Percentiles rank a stretch among this genome's conserved stretches.
Conservation (phyloP, 1,139 yeast species). For the Geotrichum bryndzae region DNA sequence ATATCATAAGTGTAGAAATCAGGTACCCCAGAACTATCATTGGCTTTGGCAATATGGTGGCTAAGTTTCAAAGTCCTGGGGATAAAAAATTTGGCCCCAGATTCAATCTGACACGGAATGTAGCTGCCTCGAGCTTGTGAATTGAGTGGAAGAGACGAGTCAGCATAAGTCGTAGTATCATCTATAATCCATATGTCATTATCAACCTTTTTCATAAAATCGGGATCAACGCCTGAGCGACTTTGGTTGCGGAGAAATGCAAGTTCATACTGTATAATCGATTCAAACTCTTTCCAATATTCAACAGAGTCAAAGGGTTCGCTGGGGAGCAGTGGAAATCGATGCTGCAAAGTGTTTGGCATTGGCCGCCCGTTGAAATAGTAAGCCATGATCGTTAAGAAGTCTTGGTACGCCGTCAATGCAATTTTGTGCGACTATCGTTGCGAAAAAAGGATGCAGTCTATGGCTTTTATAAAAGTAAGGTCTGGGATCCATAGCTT, state of each 20-base stretch:
- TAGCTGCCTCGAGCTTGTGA: conserved; percentile 6
- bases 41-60: conserved; percentile 3
- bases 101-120: conserved; percentile 8
- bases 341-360: conserved; percentile 4
- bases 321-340: conserved; percentile 1
- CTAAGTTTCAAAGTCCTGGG: conserved; percentile 1
- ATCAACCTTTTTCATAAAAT: conserved; percentile 4
- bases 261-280: conserved; percentile 1
- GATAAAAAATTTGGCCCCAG: not conserved
- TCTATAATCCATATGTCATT: not conserved
- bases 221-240: not conserved
- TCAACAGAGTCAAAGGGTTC: conserved; percentile 1
- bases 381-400: not conserved
- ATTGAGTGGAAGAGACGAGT: not conserved
- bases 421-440: not conserved
- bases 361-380: conserved; percentile 3
- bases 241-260: conserved; percentile 4
- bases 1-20: conserved; percentile 12
- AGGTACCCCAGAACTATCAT: conserved; percentile 9
- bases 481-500: not conserved
- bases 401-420: not conserved
- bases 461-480: not conserved
- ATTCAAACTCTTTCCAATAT: conserved; percentile 8
- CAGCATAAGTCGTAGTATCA: not conserved
- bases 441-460: not conserved